Evolutionary conservation across 441 rosid species (phyloP).

Genomic region (Syzygium syzygioides): DNA sequence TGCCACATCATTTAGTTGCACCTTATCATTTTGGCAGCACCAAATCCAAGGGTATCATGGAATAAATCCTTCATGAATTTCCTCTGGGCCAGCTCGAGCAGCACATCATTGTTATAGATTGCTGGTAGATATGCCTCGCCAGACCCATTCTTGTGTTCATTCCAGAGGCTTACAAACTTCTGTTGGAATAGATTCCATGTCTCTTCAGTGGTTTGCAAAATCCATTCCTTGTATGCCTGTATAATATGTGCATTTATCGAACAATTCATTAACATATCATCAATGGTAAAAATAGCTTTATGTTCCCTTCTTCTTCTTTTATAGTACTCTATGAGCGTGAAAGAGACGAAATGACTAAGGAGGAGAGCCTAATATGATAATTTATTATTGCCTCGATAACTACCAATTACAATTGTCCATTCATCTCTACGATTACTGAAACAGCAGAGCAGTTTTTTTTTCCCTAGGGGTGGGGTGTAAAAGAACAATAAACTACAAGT

Average conservation of each 20-base stretch:
- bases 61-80: slow-evolving; percentile 56
- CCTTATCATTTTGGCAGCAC: slow-evolving; percentile 97
- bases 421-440: background rate
- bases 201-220: slow-evolving; percentile 55
- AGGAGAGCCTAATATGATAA: background rate
- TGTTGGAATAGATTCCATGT: slow-evolving; percentile 64
- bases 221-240: slow-evolving; percentile 73
- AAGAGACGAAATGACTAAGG: background rate
- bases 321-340: background rate
- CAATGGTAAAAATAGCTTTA: background rate
- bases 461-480: background rate
- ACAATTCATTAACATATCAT: background rate
- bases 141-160: slow-evolving; percentile 59
- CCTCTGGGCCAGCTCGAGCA: slow-evolving; percentile 51
- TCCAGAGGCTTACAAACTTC: slow-evolving; percentile 65
- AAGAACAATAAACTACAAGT: background rate
- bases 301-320: background rate
- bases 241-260: background rate
- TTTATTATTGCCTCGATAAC: background rate
- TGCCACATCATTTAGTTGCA: slow-evolving; percentile 4
- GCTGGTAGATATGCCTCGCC: slow-evolving; percentile 84
- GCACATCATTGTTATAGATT: slow-evolving; percentile 58
- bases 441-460: background rate
- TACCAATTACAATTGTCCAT: background rate
- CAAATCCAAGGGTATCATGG: slow-evolving; percentile 87